Percentiles rank a stretch among this genome's conserved stretches.
phyloP scores from a whole-genome alignment of 2,329 filamentous ascomycete genomes.

The Colletotrichum graminicola region DNA sequence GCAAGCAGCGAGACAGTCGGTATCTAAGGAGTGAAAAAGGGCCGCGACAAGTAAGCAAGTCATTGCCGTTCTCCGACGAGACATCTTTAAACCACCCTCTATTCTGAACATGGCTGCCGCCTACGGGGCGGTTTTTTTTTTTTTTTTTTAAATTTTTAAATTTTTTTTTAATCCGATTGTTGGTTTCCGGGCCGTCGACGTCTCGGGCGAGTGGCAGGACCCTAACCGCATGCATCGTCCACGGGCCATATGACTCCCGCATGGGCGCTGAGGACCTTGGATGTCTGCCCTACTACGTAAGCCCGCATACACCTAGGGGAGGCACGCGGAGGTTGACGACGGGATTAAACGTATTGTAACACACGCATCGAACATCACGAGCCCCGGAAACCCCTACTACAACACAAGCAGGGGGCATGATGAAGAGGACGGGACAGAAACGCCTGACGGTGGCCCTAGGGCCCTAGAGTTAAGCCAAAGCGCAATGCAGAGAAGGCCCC shows the following conservation, averaged over 20 bases:
- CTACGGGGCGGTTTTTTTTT: neutral
- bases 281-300: neutral
- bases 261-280: constrained; percentile 4
- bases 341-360: constrained; percentile 12
- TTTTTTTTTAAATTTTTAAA: too few relatives aligned
- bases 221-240: neutral
- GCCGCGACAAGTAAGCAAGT: neutral
- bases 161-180: constrained; percentile 5
- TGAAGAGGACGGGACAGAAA: constrained; percentile 11
- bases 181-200: constrained; percentile 6
- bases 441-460: constrained; percentile 10
- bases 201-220: constrained; percentile 8
- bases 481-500: neutral
- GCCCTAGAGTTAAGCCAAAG: constrained; percentile 3
- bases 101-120: constrained; percentile 13
- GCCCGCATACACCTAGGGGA: constrained; percentile 1
- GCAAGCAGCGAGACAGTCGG: neutral
- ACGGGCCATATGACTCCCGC: constrained; percentile 26
- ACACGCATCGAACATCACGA: constrained; percentile 16
- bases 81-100: too few relatives aligned
- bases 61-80: neutral
- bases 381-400: neutral
- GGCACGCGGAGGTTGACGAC: neutral
- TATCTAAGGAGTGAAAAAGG: neutral
- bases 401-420: constrained; percentile 13